These are phyloP conservation scores for Curvularia spicifera DNA, from an alignment of 2,329 filamentous ascomycete species.

Conservation along the genomic window DNA sequence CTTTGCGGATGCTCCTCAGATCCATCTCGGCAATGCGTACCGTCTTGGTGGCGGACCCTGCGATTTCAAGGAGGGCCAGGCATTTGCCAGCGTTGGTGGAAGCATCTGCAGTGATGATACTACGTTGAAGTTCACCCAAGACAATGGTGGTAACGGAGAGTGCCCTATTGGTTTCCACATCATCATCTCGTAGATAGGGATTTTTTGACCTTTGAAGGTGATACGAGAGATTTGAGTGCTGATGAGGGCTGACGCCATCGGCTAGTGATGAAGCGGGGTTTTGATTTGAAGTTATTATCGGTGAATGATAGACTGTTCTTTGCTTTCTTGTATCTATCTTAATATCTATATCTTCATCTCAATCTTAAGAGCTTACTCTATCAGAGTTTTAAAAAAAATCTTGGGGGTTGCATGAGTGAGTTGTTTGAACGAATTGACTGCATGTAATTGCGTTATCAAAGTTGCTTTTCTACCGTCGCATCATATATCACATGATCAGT, in stretches of 20 bases:
- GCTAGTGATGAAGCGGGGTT: not conserved
- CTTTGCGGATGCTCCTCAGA: conserved; percentile 22
- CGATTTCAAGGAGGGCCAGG: conserved; percentile 20
- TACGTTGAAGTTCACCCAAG: conserved; percentile 17
- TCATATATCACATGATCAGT: too few species aligned
- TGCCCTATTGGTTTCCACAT: conserved; percentile 14
- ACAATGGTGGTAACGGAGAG: conserved; percentile 15
- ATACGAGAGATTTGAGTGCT: not conserved
- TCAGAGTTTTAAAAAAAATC: too few species aligned
- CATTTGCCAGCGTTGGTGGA: conserved; percentile 23
- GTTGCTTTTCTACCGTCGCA: too few species aligned
- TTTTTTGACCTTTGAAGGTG: not conserved
- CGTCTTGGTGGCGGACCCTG: conserved; percentile 27
- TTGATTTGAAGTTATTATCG: not conserved
- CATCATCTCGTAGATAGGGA: not conserved
- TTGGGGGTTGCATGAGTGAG: too few species aligned
- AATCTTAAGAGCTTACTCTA: too few species aligned
- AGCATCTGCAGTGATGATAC: conserved; percentile 27
- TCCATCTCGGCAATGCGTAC: conserved; percentile 25
- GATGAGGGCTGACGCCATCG: not conserved
- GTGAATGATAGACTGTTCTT: not conserved
- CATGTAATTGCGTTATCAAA: too few species aligned
- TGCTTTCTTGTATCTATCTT: too few species aligned
- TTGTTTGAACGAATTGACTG: too few species aligned
- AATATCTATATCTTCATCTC: too few species aligned